Evolutionary conservation across 495 filamentous ascomycete genomes (phyloP), one percentile per base, ranked within the genome.

Genomic region (Durotheca rogersii): DNA sequence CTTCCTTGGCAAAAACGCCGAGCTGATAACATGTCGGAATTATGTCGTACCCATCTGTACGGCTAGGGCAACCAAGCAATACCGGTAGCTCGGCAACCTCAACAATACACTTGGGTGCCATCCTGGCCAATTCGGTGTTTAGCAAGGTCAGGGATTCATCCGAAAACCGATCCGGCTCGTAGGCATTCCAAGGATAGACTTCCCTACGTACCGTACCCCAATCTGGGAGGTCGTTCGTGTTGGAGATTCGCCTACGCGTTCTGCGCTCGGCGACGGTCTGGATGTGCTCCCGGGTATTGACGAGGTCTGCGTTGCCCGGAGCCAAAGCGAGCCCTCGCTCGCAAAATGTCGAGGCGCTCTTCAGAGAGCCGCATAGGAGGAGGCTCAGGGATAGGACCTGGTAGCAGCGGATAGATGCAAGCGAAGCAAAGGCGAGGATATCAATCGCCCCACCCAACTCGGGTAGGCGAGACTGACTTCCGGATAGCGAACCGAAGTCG

Each of bases 121-220:
- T 78, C 0, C 70, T 69, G 11, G 71, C 62, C 49, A 96, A 73
- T 51, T 81, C 67, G 21, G 69, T 58, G 63, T 95, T 96, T 23
- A 96, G 68, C 15, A 81, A 68, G 0, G 69, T 56, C 12, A 97
- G 67, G 2, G 81, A 86, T 47, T 86, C 80, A 4, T 80, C 69
- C 0, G 83, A 80, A 56, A 89, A 87, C 37, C 93, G 81, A 65
- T 97, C 83, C 0, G 90, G 90, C 61, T 98, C 94, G 58, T 93
- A 77, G 15, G 73, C 61, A 64, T 97, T 97, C 93, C 93, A 98
- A 10, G 90, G 88, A 67, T 98, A 98, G 11, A 95, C 74, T 61
- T 97, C 87, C 12, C 93, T 77, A 17, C 90, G 84, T 30, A 89
- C 90, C 47, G 79, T 74, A 2, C 90, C 89, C 53, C 82, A 79